Evolutionary conservation across 1,284 basidiomycete species (phyloP).

Genomic region (Mycena sp.): DNA sequence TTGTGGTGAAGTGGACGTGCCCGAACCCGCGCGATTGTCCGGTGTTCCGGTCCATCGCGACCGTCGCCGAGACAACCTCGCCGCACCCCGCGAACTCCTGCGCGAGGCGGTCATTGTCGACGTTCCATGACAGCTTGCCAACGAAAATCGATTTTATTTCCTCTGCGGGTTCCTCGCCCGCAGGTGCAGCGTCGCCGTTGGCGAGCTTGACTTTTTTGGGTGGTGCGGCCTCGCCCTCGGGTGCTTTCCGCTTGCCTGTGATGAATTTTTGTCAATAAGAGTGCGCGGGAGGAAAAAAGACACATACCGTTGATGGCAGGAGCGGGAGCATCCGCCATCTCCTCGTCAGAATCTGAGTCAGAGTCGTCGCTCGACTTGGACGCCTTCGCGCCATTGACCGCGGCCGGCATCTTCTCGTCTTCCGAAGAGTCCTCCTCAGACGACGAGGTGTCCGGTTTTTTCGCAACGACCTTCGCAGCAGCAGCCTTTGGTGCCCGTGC

Average conservation of each 20-base stretch:
- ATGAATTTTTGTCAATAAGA: conserved; percentile 12
- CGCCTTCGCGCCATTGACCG: conserved; percentile 36
- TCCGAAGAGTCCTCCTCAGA: conserved; percentile 26
- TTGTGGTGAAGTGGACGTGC: conserved; percentile 91
- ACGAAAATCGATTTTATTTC: conserved; percentile 88
- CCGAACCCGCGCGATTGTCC: conserved; percentile 94
- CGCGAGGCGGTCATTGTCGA: conserved; percentile 96
- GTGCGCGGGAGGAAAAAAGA: not conserved
- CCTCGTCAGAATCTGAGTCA: conserved; percentile 37
- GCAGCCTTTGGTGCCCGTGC: conserved; percentile 40
- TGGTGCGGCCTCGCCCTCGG: conserved; percentile 65
- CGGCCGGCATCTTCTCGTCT: conserved; percentile 43
- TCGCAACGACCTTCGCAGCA: conserved; percentile 34
- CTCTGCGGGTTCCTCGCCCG: conserved; percentile 50
- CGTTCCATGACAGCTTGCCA: conserved; percentile 95
- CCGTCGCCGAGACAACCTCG: conserved; percentile 87
- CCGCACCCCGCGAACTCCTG: conserved; percentile 92
- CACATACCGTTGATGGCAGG: conserved; percentile 54
- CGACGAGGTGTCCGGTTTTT: conserved; percentile 40
- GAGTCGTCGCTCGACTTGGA: conserved; percentile 38
- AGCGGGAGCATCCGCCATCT: conserved; percentile 44
- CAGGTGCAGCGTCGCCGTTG: conserved; percentile 62
- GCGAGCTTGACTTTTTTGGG: conserved; percentile 88
- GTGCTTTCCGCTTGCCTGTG: conserved; percentile 88
- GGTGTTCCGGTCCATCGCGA: conserved; percentile 91